These are phyloP conservation scores for Talaromyces rugulosus DNA, from an alignment of 2,329 filamentous ascomycete species.

Conservation along the genomic window DNA sequence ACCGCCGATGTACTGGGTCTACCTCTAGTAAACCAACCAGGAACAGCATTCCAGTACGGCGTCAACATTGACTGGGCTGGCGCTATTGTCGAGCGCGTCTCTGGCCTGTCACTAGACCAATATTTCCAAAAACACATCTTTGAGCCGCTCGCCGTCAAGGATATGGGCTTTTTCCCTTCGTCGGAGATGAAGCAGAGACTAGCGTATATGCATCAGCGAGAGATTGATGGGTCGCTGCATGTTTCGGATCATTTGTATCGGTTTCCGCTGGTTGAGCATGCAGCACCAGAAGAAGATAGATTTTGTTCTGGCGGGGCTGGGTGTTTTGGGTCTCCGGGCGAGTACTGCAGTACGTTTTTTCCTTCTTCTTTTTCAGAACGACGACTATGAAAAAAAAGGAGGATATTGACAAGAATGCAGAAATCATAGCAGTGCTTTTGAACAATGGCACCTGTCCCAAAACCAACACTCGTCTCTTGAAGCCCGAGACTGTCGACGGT, in stretches of 20 bases:
- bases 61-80: conserved; percentile 55
- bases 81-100: conserved; percentile 44
- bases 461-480: conserved; percentile 52
- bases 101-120: conserved; percentile 43
- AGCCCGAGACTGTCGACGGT: conserved; percentile 49
- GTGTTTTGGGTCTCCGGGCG: conserved; percentile 55
- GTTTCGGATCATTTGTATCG: conserved; percentile 8
- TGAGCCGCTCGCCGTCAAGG: conserved; percentile 45
- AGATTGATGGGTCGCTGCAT: conserved; percentile 36
- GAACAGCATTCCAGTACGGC: conserved; percentile 59
- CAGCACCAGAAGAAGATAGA: neutral
- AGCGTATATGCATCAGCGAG: conserved; percentile 55
- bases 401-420: conserved; percentile 24
- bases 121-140: conserved; percentile 50
- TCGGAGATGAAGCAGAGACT: conserved; percentile 52
- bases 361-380: neutral
- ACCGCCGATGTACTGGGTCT: conserved; percentile 46
- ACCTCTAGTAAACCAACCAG: conserved; percentile 62
- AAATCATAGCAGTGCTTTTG: conserved; percentile 55
- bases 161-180: conserved; percentile 56
- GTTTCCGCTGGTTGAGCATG: conserved; percentile 3
- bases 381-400: neutral
- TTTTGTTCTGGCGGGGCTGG: conserved; percentile 56
- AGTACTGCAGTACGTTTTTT: conserved; percentile 53
- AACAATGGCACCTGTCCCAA: conserved; percentile 58